phyloP scores from a whole-genome alignment of 495 filamentous ascomycete genomes.

The Rhypophila decipiens region DNA sequence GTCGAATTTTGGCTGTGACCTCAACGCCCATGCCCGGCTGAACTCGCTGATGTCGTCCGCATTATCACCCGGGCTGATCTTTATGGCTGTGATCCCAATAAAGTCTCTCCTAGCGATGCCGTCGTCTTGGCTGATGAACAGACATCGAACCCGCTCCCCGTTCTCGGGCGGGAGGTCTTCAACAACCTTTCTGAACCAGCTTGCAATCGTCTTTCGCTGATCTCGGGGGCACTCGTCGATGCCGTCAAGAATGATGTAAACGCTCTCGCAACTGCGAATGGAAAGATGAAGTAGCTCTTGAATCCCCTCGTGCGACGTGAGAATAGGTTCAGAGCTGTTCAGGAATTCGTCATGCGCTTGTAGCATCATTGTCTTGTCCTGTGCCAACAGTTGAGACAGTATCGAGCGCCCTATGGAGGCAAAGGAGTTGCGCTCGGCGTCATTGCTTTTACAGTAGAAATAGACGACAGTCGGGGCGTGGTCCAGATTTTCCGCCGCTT shows the following conservation, averaged over 20 bases:
- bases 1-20: background rate
- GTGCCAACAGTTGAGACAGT: background rate
- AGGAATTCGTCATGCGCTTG: background rate
- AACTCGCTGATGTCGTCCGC: background rate
- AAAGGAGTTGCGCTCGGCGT: background rate
- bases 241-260: slow-evolving; percentile 1
- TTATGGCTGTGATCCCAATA: background rate
- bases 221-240: slow-evolving; percentile 2
- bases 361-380: background rate
- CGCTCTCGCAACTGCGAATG: background rate
- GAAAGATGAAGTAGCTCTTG: background rate
- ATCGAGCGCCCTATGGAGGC: background rate
- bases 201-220: background rate
- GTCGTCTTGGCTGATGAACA: slow-evolving; percentile 6
- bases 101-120: background rate
- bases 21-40: background rate
- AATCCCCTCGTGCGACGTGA: background rate
- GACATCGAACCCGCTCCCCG: background rate
- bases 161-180: background rate
- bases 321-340: background rate
- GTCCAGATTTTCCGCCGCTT: background rate
- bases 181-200: background rate
- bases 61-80: background rate
- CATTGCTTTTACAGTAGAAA: slow-evolving; percentile 3
- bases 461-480: background rate